phyloP scores from a whole-genome alignment of 306 rosid genomes.

The Rosa multiflora region DNA sequence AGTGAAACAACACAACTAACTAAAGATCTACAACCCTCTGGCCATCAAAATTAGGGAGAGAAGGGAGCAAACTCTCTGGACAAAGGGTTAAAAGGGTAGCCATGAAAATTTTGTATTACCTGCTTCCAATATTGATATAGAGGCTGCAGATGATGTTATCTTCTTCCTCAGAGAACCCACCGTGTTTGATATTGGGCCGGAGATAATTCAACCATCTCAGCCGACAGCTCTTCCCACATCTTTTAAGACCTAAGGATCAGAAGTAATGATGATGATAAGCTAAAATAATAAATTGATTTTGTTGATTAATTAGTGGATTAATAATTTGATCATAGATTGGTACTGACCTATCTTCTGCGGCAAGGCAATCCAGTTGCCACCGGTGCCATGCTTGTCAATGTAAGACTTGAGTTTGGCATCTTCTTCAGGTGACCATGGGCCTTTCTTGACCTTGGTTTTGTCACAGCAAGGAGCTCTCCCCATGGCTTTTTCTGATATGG shows the following conservation, averaged over 20 bases:
- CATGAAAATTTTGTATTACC: slow-evolving; percentile 37
- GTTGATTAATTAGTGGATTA: neutral
- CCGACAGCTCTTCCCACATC: slow-evolving; percentile 98
- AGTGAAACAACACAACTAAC: slow-evolving; percentile 1
- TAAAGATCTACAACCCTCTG: neutral
- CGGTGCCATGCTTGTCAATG: slow-evolving; percentile 80
- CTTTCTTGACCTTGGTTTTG: slow-evolving; percentile 97
- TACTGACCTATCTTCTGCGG: slow-evolving; percentile 87
- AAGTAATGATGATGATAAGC: neutral
- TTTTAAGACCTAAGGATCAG: slow-evolving; percentile 59
- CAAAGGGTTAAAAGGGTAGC: neutral
- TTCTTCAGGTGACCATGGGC: slow-evolving; percentile 99
- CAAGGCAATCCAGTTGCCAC: slow-evolving; percentile 96
- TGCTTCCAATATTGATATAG: slow-evolving; percentile 91
- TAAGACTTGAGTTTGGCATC: slow-evolving; percentile 90
- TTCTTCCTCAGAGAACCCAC: slow-evolving; percentile 93
- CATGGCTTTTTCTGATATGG: slow-evolving; percentile 37
- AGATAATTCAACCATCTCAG: slow-evolving; percentile 96
- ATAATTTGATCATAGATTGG: neutral
- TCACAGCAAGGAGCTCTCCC: slow-evolving; percentile 99
- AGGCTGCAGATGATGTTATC: slow-evolving; percentile 90
- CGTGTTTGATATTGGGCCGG: slow-evolving; percentile 90
- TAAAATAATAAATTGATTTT: neutral
- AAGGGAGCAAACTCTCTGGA: neutral
- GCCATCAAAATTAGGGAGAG: neutral